A percentile compares a stretch with the other conserved stretches of the same genome.
These are phyloP conservation scores for Westerdykella ornata DNA, from an alignment of 2,329 filamentous ascomycete genomes.

Conservation along the genomic window DNA sequence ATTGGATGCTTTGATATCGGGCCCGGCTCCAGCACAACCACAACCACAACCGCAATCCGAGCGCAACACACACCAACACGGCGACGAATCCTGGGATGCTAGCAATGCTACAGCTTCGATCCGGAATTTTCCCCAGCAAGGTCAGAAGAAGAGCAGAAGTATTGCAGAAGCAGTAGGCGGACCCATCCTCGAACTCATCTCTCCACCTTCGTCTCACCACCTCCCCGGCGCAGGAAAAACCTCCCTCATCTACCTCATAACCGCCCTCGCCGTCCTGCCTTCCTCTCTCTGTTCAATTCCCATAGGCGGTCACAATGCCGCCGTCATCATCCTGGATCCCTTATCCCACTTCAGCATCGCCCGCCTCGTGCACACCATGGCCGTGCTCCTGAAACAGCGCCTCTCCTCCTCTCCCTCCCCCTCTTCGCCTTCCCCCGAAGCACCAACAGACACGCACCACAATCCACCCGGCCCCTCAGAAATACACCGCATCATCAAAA, in stretches of 20 bases:
- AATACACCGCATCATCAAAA: conserved; percentile 6
- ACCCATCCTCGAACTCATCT: conserved; percentile 48
- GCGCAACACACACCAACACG: background rate
- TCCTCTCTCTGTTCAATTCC: conserved; percentile 8
- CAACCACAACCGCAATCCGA: conserved; percentile 4
- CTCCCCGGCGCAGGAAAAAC: conserved; percentile 51
- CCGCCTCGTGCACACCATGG: conserved; percentile 41
- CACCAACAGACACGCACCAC: background rate
- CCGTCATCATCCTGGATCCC: conserved; percentile 52
- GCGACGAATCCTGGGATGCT: conserved; percentile 3
- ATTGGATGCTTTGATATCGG: conserved; percentile 40
- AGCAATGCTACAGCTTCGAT: too few species aligned
- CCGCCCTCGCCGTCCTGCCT: conserved; percentile 48
- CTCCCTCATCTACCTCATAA: conserved; percentile 52
- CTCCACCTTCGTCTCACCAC: conserved; percentile 33
- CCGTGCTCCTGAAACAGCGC: conserved; percentile 7
- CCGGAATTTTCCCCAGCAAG: background rate
- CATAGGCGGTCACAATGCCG: conserved; percentile 41
- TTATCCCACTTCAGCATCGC: conserved; percentile 49
- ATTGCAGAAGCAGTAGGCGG: background rate
- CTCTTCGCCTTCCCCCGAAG: background rate
- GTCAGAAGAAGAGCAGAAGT: conserved; percentile 4
- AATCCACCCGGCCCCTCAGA: background rate
- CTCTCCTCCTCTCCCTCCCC: conserved; percentile 8
- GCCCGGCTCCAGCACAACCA: conserved; percentile 3